phyloP scores from a whole-genome alignment of 176 grass and related monocot genomes.

The Saccharum spontaneum region DNA sequence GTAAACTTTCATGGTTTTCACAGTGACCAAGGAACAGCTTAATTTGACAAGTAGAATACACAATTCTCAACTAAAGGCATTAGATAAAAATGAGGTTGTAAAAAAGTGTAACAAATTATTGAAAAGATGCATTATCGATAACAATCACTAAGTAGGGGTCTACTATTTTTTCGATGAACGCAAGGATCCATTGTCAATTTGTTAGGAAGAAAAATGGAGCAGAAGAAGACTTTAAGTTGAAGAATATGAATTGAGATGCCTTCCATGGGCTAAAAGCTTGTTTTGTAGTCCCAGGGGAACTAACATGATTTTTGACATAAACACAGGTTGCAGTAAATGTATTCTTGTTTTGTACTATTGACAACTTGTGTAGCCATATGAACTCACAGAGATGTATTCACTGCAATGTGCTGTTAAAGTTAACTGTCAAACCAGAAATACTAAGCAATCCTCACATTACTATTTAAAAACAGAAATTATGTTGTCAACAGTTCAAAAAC shows the following conservation, averaged over 20 bases:
- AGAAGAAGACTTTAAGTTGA: background rate
- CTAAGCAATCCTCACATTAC: background rate
- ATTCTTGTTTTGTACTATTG: background rate
- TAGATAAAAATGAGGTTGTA: background rate
- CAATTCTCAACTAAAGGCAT: background rate
- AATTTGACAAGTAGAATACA: constrained; percentile 11
- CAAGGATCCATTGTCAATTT: constrained; percentile 7
- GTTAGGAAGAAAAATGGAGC: background rate
- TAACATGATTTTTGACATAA: background rate
- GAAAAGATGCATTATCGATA: constrained; percentile 6
- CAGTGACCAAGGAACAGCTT: constrained; percentile 2
- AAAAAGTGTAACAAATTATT: background rate
- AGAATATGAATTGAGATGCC: background rate
- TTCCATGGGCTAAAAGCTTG: background rate
- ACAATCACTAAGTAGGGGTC: background rate
- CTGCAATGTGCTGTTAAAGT: background rate
- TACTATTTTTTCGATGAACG: background rate
- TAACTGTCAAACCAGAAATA: background rate
- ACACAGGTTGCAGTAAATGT: background rate
- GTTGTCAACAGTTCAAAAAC: background rate
- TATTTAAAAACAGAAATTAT: background rate
- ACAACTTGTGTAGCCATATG: background rate
- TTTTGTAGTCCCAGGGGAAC: background rate
- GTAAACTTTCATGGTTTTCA: background rate
- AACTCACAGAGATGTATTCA: background rate